phyloP scores from a whole-genome alignment of 164 flowering plant genomes.

The Tetrastigma voinierianum region DNA sequence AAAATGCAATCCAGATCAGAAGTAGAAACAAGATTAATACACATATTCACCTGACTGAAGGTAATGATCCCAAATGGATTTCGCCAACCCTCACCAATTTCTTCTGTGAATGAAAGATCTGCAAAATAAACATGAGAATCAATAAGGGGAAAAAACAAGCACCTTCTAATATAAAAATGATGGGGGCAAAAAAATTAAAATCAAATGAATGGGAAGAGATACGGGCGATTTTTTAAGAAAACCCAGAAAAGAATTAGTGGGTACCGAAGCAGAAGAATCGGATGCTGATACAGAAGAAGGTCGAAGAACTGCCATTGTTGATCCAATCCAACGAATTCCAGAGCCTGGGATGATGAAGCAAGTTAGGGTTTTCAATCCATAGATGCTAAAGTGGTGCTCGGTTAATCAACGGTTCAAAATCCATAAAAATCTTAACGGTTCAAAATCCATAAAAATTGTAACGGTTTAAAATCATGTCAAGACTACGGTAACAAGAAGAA shows the following conservation, averaged over 20 bases:
- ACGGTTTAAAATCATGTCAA: background rate
- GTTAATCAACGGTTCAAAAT: too few relatives aligned
- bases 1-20: background rate
- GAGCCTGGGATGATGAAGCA: constrained; percentile 8
- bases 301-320: constrained; percentile 20
- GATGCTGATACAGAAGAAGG: constrained; percentile 1
- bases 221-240: constrained; percentile 3
- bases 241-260: constrained; percentile 4
- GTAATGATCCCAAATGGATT: constrained; percentile 21
- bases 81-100: constrained; percentile 20
- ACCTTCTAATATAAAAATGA: too few relatives aligned
- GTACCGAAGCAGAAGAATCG: background rate
- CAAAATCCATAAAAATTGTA: background rate
- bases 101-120: constrained; percentile 25
- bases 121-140: constrained; percentile 4
- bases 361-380: background rate
- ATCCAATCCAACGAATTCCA: constrained; percentile 5
- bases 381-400: too few relatives aligned
- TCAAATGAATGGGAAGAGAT: constrained; percentile 6
- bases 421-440: too few relatives aligned
- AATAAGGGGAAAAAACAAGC: background rate
- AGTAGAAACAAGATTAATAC: background rate
- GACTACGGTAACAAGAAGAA: background rate
- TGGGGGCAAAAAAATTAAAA: background rate
- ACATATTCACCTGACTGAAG: constrained; percentile 31